Conservation (phyloP, 352 stramenopile genomes). For the Globisporangium takayamanum region DNA sequence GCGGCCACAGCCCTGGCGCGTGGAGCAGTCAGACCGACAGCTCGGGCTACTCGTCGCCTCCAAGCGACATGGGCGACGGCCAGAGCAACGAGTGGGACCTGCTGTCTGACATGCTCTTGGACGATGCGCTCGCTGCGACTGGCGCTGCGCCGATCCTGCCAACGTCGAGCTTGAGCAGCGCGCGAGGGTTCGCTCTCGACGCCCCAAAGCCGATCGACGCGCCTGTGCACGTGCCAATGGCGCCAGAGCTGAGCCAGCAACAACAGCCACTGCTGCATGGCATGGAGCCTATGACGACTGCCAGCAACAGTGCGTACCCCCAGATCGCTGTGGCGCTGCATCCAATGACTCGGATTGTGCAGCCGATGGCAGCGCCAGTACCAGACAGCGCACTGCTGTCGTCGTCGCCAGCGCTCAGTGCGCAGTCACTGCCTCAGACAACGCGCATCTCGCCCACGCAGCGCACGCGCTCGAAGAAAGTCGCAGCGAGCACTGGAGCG, state of each 20-base stretch:
- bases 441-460: not conserved
- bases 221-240: no score
- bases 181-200: not conserved
- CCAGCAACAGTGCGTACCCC: no score
- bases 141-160: not conserved
- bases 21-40: conserved; percentile 26
- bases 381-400: not conserved
- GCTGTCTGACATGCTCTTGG: conserved; percentile 47
- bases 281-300: no score
- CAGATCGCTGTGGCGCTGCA: no score
- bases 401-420: not conserved
- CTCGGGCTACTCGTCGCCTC: conserved; percentile 25
- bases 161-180: not conserved
- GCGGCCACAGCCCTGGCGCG: conserved; percentile 10
- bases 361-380: not conserved
- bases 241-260: not conserved
- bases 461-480: not conserved
- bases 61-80: conserved; percentile 20
- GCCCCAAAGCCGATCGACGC: no score
- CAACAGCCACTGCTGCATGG: not conserved
- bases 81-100: conserved; percentile 42
- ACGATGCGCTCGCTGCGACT: conserved; percentile 26
- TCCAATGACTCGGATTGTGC: no score
- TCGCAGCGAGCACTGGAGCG: not conserved
- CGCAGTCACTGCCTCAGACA: not conserved